Percentiles rank a stretch among this genome's conserved stretches.
Conservation (phyloP, 2,329 filamentous ascomycete genomes). For the Ophiostoma himal-ulmi region DNA sequence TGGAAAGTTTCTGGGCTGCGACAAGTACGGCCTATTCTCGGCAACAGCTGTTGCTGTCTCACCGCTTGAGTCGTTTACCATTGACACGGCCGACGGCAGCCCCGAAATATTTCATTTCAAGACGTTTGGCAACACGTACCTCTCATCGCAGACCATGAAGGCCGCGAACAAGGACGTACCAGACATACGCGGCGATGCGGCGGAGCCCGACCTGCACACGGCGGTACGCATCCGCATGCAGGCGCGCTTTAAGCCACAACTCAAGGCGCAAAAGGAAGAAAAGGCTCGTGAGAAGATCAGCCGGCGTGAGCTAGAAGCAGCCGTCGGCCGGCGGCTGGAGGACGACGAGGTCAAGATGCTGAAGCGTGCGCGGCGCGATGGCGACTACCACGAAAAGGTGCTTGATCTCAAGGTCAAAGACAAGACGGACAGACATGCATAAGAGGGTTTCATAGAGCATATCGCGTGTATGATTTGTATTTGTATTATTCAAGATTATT, state of each 20-base stretch:
- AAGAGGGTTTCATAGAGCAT: background rate
- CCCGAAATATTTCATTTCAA: conserved; percentile 69
- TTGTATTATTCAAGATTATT: background rate
- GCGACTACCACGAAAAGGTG: conserved; percentile 82
- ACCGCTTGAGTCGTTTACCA: conserved; percentile 73
- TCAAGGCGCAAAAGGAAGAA: conserved; percentile 74
- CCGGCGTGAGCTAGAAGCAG: conserved; percentile 74
- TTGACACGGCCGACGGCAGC: conserved; percentile 37
- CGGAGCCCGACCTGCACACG: conserved; percentile 60
- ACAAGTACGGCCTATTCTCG: conserved; percentile 72
- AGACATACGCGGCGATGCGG: conserved; percentile 72
- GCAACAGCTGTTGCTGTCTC: conserved; percentile 77
- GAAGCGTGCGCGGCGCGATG: conserved; percentile 77
- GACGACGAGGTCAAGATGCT: conserved; percentile 82
- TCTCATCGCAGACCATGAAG: conserved; percentile 51
- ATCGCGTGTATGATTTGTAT: background rate
- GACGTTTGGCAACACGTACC: conserved; percentile 63
- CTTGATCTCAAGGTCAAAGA: conserved; percentile 84
- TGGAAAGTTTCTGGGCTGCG: conserved; percentile 80
- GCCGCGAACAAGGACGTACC: conserved; percentile 41
- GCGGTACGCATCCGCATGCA: conserved; percentile 86
- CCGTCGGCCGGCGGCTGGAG: conserved; percentile 66
- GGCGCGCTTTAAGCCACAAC: conserved; percentile 80
- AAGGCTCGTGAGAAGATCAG: conserved; percentile 82
- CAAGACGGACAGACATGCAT: conserved; percentile 77